Base-by-base conservation (phyloP, 2,329 filamentous ascomycete genomes). In the Penicillium sp. region DNA sequence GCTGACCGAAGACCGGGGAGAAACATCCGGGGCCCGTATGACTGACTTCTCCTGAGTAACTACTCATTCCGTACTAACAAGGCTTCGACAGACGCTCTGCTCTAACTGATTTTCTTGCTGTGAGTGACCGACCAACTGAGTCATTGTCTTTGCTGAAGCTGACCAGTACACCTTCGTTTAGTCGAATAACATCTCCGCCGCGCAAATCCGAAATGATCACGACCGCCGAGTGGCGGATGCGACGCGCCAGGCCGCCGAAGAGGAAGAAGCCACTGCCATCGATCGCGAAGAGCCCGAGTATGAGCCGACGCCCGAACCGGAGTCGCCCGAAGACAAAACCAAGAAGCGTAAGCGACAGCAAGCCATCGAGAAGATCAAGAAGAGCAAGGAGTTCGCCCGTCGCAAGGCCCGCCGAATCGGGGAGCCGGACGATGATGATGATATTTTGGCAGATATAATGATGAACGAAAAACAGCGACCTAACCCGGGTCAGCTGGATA, bases 401-500 rank as follows among this genome's bases (percentile, higher is more conserved):
- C 72, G 63, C 70, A 72, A 66, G 68, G 68, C 62, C 56, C 69
- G 69, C 32, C 67, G 68, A 24, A 67, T 67, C 25, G 71, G 72
- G 7, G 71, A 74, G 15, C 65, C 70, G 31, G 71, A 73, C 46
- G 69, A 72, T 25, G 73, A 76, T 37, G 75, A 78, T 25, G 54
- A 78, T 50, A 66, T 71, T 42, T 61, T 78, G 25, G 72, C 71
- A 4, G 62, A 66, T 44, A 73, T 78, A 45, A 78, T 82, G 60
- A 76, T 81, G 70, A 76, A 80, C 65, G 75, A 79, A 58, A 82
- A 81, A 59, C 60, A 66, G 20, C 66, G 66, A 24, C 84, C 84
- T 1, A 67, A 85, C n/a, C 88, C 89, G 1, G 90, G 89, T 2
- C 92, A 97, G 68, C 81, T 92, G 64, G 89, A 88, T 55, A 91